A percentile compares a stretch with the other conserved stretches of the same genome.
Conservation (phyloP, 805 yeast genomes). For the Kuraishia capsulata region DNA sequence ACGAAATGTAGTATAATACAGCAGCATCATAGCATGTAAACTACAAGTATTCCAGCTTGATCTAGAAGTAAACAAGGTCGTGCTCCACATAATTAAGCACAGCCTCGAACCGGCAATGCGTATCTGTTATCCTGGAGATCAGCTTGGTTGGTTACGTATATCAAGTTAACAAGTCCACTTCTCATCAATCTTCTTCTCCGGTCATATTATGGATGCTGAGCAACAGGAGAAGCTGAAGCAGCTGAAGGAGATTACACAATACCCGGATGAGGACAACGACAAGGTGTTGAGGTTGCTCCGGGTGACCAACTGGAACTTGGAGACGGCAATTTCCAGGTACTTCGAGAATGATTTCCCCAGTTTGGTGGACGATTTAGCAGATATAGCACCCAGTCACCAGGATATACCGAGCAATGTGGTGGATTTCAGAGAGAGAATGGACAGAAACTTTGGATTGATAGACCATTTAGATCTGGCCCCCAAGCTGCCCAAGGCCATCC, state of each 20-base stretch:
- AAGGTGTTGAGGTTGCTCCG: constrained; percentile 37
- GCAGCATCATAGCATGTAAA: no score
- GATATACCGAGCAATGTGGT: constrained; percentile 7
- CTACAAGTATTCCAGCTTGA: no score
- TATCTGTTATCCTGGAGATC: no score
- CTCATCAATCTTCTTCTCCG: no score
- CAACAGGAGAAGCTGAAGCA: constrained; percentile 35
- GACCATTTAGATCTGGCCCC: constrained; percentile 16
- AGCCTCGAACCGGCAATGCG: no score
- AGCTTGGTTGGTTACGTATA: no score
- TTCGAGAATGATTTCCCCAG: constrained; percentile 46
- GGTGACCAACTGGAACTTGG: constrained; percentile 52
- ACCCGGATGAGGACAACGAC: constrained; percentile 35
- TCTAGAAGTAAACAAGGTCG: no score
- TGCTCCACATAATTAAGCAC: no score
- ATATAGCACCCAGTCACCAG: constrained; percentile 4
- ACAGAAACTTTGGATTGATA: background rate
- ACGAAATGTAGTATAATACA: no score
- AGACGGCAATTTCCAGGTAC: constrained; percentile 49
- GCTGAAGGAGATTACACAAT: constrained; percentile 42
- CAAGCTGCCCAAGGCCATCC: constrained; percentile 24
- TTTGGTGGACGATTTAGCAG: constrained; percentile 9
- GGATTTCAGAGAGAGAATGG: background rate
- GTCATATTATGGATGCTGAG: constrained; percentile 19
- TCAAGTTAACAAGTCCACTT: no score